Base-by-base conservation (phyloP, 1,139 yeast genomes). In the Pichia sp. region DNA sequence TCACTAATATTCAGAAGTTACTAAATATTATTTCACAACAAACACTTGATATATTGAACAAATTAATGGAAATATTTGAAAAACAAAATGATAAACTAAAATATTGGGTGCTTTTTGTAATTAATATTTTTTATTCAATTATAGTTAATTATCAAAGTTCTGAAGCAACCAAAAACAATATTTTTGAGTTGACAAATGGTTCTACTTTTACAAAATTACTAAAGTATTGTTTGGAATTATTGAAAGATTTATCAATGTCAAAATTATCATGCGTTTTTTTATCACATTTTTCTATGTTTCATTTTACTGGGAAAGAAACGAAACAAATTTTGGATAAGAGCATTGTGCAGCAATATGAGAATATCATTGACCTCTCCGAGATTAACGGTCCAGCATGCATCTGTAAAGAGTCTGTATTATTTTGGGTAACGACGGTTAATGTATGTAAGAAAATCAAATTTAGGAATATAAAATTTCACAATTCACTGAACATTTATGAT, bases 361-460 rank as follows among this genome's bases (percentile, higher is more conserved):
- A 73, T 34, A 49, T 79, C 2, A 65, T 76, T 39, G 84, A 80
- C 40, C 61, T 77, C 11, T 66, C 86, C 0, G 82, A 78, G 40
- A 67, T 79, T 1, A 76, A 74, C 58, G 90, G 90, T 0, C 90
- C 92, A 0, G 59, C 63, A 1, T 35, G 50, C 1, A 50, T 81
- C 1, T 67, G 71, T 46, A 66, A 73, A 42, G 76, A 73, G 47
- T 68, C 84, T 7, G 66, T 79, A 42, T 57, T 61, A 25, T 78
- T 83, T 51, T 83, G 90, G 89, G 63, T 69, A 46, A 58, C 71
- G 0, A 55, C 77, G 7, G 61, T 70, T 29, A 63, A 63, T n/a
- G 56, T 76, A 6, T 68, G 74, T 9, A 63, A 63, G 35, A 62
- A 60, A 3, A 63, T 69, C 36, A 67, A 66, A 37, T 59, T 68